Evolutionary conservation across 1,284 basidiomycete genomes (phyloP).

Genomic region (Afroboletus lepidellus): DNA sequence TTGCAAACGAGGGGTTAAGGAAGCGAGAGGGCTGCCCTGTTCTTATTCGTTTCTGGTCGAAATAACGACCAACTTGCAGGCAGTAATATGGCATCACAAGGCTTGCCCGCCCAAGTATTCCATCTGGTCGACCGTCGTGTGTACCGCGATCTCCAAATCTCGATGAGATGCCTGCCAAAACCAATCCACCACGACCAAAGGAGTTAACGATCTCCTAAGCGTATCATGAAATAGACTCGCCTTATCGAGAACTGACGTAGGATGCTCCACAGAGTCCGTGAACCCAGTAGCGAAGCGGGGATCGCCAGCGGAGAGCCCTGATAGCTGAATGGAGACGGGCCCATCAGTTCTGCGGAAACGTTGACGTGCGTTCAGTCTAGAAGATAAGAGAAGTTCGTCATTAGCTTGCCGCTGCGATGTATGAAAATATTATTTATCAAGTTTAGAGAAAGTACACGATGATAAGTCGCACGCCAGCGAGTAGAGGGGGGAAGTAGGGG

Average conservation of each 20-base stretch:
- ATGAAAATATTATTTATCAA: background rate
- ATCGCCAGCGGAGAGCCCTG: conserved; percentile 4
- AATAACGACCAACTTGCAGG: background rate
- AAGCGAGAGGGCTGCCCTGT: background rate
- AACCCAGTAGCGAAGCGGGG: conserved; percentile 9
- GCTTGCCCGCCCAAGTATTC: background rate
- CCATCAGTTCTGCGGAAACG: background rate
- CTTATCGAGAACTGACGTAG: background rate
- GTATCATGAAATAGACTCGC: background rate
- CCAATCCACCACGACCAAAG: background rate
- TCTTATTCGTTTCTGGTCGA: background rate
- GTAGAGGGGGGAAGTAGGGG: too few relatives aligned
- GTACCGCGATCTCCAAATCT: conserved; percentile 15
- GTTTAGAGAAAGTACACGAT: background rate
- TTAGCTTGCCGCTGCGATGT: background rate
- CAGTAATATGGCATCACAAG: background rate
- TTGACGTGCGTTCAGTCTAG: conserved; percentile 17
- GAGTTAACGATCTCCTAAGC: background rate
- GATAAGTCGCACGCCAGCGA: background rate
- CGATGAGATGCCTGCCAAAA: background rate
- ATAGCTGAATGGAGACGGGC: conserved; percentile 14
- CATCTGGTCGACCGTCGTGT: conserved; percentile 7
- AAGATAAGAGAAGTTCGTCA: background rate
- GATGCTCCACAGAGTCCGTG: background rate
- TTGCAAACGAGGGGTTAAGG: background rate